These are phyloP conservation scores for Candolleomyces eurysporus DNA, from an alignment of 768 basidiomycete genomes.

Conservation along the genomic window DNA sequence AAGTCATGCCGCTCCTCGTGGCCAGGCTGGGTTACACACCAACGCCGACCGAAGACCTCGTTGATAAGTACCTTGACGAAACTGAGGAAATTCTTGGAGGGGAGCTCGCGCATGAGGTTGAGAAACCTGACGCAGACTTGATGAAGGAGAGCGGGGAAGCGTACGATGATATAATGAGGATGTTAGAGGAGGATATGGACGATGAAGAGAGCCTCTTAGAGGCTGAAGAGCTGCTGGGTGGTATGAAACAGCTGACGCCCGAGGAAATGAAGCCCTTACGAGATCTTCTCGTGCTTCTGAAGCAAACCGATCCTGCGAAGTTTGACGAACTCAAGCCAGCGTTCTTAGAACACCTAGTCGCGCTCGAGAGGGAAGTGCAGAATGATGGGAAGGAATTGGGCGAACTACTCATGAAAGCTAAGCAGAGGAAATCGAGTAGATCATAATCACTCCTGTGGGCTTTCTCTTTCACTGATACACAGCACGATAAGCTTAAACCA, in stretches of 20 bases:
- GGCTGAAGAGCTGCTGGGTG: background rate
- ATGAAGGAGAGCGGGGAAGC: constrained; percentile 1
- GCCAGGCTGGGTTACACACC: constrained; percentile 28
- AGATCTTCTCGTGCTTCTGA: constrained; percentile 3
- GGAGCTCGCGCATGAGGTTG: background rate
- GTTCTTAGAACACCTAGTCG: background rate
- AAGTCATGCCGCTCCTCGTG: constrained; percentile 29
- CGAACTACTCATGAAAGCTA: background rate
- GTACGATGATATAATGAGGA: background rate
- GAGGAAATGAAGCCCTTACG: constrained; percentile 7
- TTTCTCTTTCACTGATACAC: no score
- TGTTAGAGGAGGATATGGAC: background rate
- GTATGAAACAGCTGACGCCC: background rate
- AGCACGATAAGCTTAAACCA: no score
- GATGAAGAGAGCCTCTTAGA: background rate
- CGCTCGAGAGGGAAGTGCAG: constrained; percentile 8
- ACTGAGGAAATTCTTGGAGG: constrained; percentile 1
- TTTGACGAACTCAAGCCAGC: background rate
- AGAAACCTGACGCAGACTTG: background rate
- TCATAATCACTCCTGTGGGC: no score
- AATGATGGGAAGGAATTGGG: constrained; percentile 6
- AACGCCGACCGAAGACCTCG: constrained; percentile 15
- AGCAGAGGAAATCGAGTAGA: background rate
- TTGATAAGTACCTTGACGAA: background rate
- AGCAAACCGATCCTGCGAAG: background rate